A percentile compares a stretch with the other conserved stretches of the same genome.
These are phyloP conservation scores for Holtermanniella nyarrowii DNA, from an alignment of 768 basidiomycete species.

Conservation along the genomic window DNA sequence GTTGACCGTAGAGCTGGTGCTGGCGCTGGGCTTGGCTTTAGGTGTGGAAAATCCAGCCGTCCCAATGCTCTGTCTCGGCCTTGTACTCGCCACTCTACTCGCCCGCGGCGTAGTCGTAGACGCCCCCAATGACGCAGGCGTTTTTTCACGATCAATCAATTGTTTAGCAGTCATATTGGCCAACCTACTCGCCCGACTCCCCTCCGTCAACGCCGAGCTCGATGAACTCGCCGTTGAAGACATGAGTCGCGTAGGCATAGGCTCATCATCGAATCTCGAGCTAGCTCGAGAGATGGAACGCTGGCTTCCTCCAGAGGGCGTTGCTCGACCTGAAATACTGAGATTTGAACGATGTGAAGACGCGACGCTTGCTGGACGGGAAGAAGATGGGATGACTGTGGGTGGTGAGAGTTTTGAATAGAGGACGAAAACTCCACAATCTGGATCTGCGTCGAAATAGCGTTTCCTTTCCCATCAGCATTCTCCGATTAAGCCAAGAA, in stretches of 20 bases:
- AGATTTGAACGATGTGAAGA: conserved; percentile 49
- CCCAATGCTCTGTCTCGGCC: conserved; percentile 13
- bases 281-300: conserved; percentile 6
- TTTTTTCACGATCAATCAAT: conserved; percentile 40
- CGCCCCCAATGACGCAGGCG: too few species aligned
- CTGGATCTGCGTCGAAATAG: conserved; percentile 75
- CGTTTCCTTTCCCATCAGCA: background rate
- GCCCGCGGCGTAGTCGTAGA: conserved; percentile 35
- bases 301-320: conserved; percentile 40
- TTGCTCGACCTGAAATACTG: conserved; percentile 42
- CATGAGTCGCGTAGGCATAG: conserved; percentile 34
- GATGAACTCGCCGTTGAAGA: conserved; percentile 5
- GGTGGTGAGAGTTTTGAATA: conserved; percentile 68
- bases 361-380: conserved; percentile 68
- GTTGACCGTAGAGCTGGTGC: too few species aligned
- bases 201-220: conserved; percentile 51
- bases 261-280: conserved; percentile 39
- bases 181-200: conserved; percentile 76
- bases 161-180: conserved; percentile 75
- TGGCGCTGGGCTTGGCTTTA: conserved; percentile 15
- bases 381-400: conserved; percentile 50
- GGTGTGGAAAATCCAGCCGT: conserved; percentile 10
- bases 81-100: conserved; percentile 23
- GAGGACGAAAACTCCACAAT: conserved; percentile 85
- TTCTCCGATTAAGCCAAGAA: conserved; percentile 3